A percentile compares a stretch with the other conserved stretches of the same genome.
Evolutionary conservation across 2,329 filamentous ascomycete species (phyloP).

Genomic region (Trichocomaceae sp.): DNA sequence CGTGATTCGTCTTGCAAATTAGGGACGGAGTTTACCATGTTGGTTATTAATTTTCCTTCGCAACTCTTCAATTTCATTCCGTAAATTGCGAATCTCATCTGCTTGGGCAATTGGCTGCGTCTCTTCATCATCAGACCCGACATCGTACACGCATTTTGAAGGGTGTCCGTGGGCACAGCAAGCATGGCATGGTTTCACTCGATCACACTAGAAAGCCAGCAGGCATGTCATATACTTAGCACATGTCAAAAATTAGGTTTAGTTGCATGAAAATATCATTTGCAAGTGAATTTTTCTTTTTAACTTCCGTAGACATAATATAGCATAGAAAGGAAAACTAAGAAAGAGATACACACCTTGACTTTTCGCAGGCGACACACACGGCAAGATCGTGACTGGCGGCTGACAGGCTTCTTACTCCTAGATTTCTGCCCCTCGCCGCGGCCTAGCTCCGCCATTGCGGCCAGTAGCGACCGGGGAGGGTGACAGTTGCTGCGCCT

Average conservation of each 20-base stretch:
- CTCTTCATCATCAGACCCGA: conserved; percentile 26
- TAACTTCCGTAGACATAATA: conserved; percentile 11
- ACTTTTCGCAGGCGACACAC: conserved; percentile 35
- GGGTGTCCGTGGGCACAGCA: conserved; percentile 36
- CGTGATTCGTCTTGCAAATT: not conserved
- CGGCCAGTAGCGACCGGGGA: conserved; percentile 10
- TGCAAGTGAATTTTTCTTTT: conserved; percentile 9
- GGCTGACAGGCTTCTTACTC: conserved; percentile 21
- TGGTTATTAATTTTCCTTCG: conserved; percentile 22
- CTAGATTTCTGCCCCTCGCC: conserved; percentile 5
- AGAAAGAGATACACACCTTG: conserved; percentile 24
- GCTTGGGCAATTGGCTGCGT: conserved; percentile 30
- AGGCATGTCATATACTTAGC: not conserved
- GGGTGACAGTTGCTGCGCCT: conserved; percentile 8
- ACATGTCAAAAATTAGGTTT: not conserved
- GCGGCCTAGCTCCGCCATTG: conserved; percentile 9
- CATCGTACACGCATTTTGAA: conserved; percentile 33
- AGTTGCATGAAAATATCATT: not conserved
- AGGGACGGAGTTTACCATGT: conserved; percentile 17
- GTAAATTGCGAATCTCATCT: conserved; percentile 32
- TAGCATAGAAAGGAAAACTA: not conserved
- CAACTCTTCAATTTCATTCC: conserved; percentile 30
- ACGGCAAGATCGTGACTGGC: conserved; percentile 34
- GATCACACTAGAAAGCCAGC: conserved; percentile 26
- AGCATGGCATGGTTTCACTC: conserved; percentile 34